phyloP scores from a whole-genome alignment of 73 alveolate genomes.

The Paramecium sonneborni region DNA sequence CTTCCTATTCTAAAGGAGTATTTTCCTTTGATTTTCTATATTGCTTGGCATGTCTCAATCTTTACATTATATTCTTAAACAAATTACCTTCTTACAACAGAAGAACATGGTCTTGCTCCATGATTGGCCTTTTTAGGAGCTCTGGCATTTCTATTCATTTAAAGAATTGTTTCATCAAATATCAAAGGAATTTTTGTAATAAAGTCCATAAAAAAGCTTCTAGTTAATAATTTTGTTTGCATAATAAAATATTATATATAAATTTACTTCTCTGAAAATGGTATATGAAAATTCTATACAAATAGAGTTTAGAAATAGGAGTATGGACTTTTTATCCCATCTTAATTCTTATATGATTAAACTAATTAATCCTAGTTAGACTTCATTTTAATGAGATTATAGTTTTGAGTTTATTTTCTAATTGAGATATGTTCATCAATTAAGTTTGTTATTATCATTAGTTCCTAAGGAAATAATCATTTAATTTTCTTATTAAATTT shows the following conservation, averaged over 20 bases:
- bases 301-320: too few relatives aligned
- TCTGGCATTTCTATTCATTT: conserved; percentile 70
- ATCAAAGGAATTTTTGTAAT: not conserved
- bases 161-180: conserved; percentile 12
- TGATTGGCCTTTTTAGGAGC: conserved; percentile 80
- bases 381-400: too few relatives aligned
- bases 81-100: conserved; percentile 72
- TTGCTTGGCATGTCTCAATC: conserved; percentile 8
- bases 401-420: too few relatives aligned
- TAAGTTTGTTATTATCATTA: too few relatives aligned
- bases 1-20: conserved; percentile 37
- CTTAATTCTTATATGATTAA: too few relatives aligned
- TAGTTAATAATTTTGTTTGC: not conserved
- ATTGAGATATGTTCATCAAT: too few relatives aligned
- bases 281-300: too few relatives aligned
- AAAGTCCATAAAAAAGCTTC: not conserved
- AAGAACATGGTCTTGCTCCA: conserved; percentile 84
- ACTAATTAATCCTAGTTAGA: too few relatives aligned
- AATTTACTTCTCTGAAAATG: not conserved
- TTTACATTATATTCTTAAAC: not conserved
- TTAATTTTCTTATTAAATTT: too few relatives aligned
- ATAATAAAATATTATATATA: not conserved
- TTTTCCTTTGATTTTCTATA: conserved; percentile 44
- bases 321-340: too few relatives aligned
- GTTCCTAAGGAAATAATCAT: too few relatives aligned